A percentile compares a stretch with the other conserved stretches of the same genome.
Evolutionary conservation across 768 basidiomycete genomes (phyloP).

Genomic region (Austroboletus festivus): DNA sequence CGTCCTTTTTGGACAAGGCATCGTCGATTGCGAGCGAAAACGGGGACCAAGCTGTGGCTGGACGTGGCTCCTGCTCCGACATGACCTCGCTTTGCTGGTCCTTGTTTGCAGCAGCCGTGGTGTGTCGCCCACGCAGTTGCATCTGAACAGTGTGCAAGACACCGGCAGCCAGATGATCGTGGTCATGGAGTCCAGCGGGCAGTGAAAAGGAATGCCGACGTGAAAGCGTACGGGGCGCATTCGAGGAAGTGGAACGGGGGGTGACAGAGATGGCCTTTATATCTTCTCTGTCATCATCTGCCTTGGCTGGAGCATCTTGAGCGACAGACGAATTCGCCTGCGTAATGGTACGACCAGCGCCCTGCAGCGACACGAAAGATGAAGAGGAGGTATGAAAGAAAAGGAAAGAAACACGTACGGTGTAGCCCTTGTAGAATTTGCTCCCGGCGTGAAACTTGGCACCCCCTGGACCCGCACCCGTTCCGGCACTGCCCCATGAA

Average conservation of each 20-base stretch:
- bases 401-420: constrained; percentile 40
- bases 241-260: constrained; percentile 26
- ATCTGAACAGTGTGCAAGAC: constrained; percentile 63
- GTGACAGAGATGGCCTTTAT: constrained; percentile 30
- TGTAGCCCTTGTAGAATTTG: constrained; percentile 66
- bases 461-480: constrained; percentile 59
- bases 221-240: constrained; percentile 41
- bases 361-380: constrained; percentile 45
- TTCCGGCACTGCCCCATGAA: constrained; percentile 52
- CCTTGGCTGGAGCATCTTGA: constrained; percentile 44
- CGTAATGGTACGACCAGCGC: constrained; percentile 65
- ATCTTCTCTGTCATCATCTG: constrained; percentile 63
- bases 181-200: constrained; percentile 39
- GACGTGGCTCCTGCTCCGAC: constrained; percentile 19
- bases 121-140: constrained; percentile 60
- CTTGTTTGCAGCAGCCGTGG: constrained; percentile 30
- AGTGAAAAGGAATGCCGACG: constrained; percentile 64
- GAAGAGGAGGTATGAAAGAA: constrained; percentile 1
- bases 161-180: constrained; percentile 37
- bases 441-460: constrained; percentile 71
- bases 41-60: constrained; percentile 24
- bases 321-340: constrained; percentile 64
- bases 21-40: constrained; percentile 19
- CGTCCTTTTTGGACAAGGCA: constrained; percentile 17
- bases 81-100: constrained; percentile 15